Evolutionary conservation across 352 stramenopile genomes (phyloP), one percentile per base, ranked within the genome.

Genomic region (Pythium pyrilobum): DNA sequence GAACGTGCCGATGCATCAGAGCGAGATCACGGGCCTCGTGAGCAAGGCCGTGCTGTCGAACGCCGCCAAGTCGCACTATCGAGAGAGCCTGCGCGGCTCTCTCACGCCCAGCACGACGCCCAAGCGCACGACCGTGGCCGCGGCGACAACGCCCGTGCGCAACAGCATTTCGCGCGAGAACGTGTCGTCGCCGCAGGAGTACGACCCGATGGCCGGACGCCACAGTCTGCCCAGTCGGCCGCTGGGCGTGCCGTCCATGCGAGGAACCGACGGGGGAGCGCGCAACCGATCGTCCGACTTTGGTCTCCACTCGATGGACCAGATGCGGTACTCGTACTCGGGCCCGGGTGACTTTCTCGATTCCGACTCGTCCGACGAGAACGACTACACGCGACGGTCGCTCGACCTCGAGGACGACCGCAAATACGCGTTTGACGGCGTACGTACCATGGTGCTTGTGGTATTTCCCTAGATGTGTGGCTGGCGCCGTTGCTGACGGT

Each of bases 41-140:
- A 87, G 76, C 62, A 90, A 90, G 48, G 77, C 77, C 7, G 71
- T 90, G 64, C 67, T 90, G 8, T 76, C 65, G 37, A 88, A 87
- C 50, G 80, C 74, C 23, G 77, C 77, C 61, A 90, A 90, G 54
- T 87, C 75, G 21, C 77, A 89, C 66, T 90, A 89, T 51, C 71
- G 77, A n/a, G 77, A 90, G 48, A 83, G 53, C 55, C 54, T 85
- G 40, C 71, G 77, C 36, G 66, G 59, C 41, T 82, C 76, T 5
- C 64, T 86, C 15, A 87, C 77, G 13, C 72, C 76, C 0, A 79
- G 62, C 8, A 71, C 56, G 28, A 79, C 73, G 21, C 74, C 77
- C 0, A 85, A 81, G 52, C 73, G 74, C 21, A 59, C 29, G 36
- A 51, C 16, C 54, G 36, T 34, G 43, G 51, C 16, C 54, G 36